Conservation (phyloP, 2,329 filamentous ascomycete species). For the Blastomyces emzantsi region DNA sequence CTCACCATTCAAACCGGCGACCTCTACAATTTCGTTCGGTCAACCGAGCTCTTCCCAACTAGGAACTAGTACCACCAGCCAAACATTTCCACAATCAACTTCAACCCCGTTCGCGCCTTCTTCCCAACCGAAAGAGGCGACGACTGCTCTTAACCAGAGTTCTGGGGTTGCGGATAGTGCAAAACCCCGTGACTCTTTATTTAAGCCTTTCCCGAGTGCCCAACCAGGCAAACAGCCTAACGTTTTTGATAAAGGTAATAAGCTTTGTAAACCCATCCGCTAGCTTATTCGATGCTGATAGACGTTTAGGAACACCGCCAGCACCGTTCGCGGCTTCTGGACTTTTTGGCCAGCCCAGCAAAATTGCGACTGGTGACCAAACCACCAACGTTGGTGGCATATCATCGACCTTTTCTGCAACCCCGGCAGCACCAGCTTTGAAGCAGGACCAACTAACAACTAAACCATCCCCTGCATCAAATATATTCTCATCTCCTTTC, state of each 20-base stretch:
- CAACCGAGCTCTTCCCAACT: neutral
- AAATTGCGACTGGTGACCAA: neutral
- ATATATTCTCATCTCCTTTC: slow-evolving; percentile 3
- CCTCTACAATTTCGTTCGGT: neutral
- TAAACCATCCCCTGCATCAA: neutral
- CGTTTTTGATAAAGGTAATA: slow-evolving; percentile 8
- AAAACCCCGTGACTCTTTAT: neutral
- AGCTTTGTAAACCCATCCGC: neutral
- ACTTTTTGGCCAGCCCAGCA: neutral
- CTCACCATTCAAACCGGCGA: neutral
- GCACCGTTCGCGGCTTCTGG: neutral
- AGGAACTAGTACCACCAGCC: neutral
- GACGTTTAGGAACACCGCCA: neutral
- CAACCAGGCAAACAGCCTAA: slow-evolving; percentile 4
- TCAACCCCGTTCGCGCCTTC: neutral
- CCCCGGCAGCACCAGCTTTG: neutral
- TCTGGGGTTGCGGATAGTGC: neutral
- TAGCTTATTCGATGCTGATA: neutral
- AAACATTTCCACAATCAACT: neutral
- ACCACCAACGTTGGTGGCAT: neutral
- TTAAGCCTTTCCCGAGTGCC: slow-evolving; percentile 5
- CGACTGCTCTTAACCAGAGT: neutral
- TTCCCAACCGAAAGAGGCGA: neutral
- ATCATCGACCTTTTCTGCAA: neutral
- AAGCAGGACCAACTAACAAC: neutral